Base-by-base conservation (phyloP, 352 stramenopile species). In the Globisporangium polare region DNA sequence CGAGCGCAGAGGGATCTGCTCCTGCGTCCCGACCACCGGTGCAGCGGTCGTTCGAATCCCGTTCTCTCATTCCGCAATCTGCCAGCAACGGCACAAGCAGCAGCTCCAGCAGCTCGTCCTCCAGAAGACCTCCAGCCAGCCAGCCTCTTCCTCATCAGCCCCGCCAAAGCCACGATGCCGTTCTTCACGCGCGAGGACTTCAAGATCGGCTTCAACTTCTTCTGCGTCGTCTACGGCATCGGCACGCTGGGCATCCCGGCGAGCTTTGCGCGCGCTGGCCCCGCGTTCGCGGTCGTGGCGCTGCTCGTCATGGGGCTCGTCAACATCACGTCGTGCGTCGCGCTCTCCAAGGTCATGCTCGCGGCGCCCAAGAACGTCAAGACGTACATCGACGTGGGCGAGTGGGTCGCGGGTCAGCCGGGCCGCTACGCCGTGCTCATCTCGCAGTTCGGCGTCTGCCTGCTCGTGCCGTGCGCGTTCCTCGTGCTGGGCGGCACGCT, bases 221-320 rank as follows among this genome's bases (percentile, higher is more conserved):
- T 84, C 62, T 89, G 79, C 60, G 80, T 71, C 46, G 75, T 89
- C 31, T 89, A 84, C 45, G 79, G 79, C 55, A 86, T 89, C 52
- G 80, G 80, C 29, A 88, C 80, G 37, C 71, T 89, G 5, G 75
- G 78, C 29, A 65, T 89, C 12, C 78, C 80, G 20, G 79, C 73
- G 55, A 89, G 87, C 62, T 89, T 84, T 60, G 71, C 79, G 17
- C 79, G 79, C 20, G 80, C 79, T 3, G 79, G 79, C 0, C 69
- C 68, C 2, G 66, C 68, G 9, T 71, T 78, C 35, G 77, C 77
- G 39, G 75, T 69, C 10, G 68, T 80, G 42, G 79, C 79, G 13
- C 53, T 86, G 41, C 45, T 85, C 41, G 71, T 87, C 61, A 89
- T 89, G 79, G 79, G 73, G 0, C 74, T 83, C 45, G 74, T 73